Percentiles rank a stretch among this genome's conserved stretches.
phyloP scores from a whole-genome alignment of 2,329 filamentous ascomycete genomes.

The Sporothrix sp. region DNA sequence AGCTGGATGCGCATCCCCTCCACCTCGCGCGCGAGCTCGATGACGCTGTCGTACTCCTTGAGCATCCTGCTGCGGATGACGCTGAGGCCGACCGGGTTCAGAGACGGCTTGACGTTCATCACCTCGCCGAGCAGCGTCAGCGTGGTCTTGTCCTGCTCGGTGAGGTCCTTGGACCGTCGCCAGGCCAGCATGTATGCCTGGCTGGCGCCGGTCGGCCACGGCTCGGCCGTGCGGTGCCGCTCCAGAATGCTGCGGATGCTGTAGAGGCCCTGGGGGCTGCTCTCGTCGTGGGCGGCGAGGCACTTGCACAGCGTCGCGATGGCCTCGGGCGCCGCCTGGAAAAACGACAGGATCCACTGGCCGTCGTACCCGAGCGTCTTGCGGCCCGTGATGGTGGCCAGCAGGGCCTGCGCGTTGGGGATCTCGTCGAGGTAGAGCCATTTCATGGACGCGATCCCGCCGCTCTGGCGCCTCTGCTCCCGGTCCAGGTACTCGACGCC shows the following conservation, averaged over 20 bases:
- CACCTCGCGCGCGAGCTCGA: constrained; percentile 14
- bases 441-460: constrained; percentile 2
- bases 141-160: constrained; percentile 10
- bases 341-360: constrained; percentile 14
- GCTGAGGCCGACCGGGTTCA: constrained; percentile 11
- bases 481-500: constrained; percentile 11
- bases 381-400: constrained; percentile 13
- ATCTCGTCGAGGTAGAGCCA: constrained; percentile 16
- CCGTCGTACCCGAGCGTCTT: constrained; percentile 9
- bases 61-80: constrained; percentile 11
- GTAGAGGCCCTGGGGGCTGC: constrained; percentile 1
- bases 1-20: constrained; percentile 16
- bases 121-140: constrained; percentile 13
- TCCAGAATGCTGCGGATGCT: constrained; percentile 15
- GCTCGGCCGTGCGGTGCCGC: constrained; percentile 7
- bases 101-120: constrained; percentile 6
- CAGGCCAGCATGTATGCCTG: constrained; percentile 16
- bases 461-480: background rate
- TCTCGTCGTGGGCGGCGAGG: constrained; percentile 8
- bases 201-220: constrained; percentile 13
- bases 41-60: constrained; percentile 14
- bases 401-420: constrained; percentile 5
- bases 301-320: constrained; percentile 15
- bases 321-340: constrained; percentile 8
- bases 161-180: constrained; percentile 13